Evolutionary conservation across 495 filamentous ascomycete species (phyloP).

Genomic region (Darksidea phi): DNA sequence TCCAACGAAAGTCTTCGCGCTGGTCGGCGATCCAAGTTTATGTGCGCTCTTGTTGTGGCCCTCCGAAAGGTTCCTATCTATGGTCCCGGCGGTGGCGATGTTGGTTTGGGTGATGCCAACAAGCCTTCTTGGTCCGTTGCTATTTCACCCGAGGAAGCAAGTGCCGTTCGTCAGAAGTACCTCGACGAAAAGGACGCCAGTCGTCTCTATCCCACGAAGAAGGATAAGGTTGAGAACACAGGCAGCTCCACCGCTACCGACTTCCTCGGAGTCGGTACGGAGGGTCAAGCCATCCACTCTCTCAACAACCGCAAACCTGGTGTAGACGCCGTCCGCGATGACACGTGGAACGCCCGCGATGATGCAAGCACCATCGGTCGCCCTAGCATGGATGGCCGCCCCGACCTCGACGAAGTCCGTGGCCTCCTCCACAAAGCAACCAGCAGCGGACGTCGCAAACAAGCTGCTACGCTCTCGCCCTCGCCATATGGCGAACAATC

Average conservation of each 20-base stretch:
- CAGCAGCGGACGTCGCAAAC: conserved; percentile 30
- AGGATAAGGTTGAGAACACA: conserved; percentile 22
- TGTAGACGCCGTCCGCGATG: conserved; percentile 45
- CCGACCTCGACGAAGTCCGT: conserved; percentile 34
- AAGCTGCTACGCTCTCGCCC: conserved; percentile 8
- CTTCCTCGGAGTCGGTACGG: conserved; percentile 38
- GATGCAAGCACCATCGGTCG: conserved; percentile 37
- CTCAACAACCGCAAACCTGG: conserved; percentile 49
- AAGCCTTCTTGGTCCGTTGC: conserved; percentile 76
- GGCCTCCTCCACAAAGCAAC: conserved; percentile 32
- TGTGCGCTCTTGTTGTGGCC: conserved; percentile 87
- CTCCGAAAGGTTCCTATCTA: conserved; percentile 85
- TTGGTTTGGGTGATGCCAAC: conserved; percentile 62
- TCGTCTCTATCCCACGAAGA: conserved; percentile 57
- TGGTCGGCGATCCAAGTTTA: conserved; percentile 87
- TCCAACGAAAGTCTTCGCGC: conserved; percentile 82
- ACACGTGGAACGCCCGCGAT: conserved; percentile 40
- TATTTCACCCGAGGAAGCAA: conserved; percentile 63
- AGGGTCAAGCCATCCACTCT: conserved; percentile 48
- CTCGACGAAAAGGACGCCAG: conserved; percentile 60
- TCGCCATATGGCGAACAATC: not conserved
- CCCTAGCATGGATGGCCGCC: conserved; percentile 30
- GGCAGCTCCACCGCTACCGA: conserved; percentile 37
- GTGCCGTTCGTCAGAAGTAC: conserved; percentile 58
- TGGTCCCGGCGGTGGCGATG: conserved; percentile 69